A percentile compares a stretch with the other conserved stretches of the same genome.
Conservation (phyloP, 75 land plant species). For the Cryptomeria japonica region DNA sequence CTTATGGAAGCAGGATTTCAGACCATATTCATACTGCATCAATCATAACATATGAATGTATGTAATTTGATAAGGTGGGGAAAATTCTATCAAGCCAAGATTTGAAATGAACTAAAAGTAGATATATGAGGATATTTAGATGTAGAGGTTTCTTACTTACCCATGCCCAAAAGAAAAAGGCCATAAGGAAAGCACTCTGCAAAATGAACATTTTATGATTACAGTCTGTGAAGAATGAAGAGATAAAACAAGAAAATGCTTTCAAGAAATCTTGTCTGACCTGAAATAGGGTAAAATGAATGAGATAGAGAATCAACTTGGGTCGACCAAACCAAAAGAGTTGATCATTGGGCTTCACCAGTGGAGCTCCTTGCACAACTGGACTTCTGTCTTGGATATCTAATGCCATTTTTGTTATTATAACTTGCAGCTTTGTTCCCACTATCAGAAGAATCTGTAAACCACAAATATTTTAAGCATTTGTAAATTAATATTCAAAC, state of each 20-base stretch:
- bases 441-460: slow-evolving; percentile 69
- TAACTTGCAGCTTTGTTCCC: slow-evolving; percentile 84
- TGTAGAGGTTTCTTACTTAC: slow-evolving; percentile 26
- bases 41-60: background rate
- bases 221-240: background rate
- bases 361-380: slow-evolving; percentile 59
- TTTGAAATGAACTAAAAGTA: background rate
- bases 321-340: slow-evolving; percentile 90
- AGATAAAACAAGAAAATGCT: too few species aligned
- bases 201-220: background rate
- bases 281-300: slow-evolving; percentile 86
- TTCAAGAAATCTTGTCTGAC: slow-evolving; percentile 20
- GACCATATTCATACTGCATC: slow-evolving; percentile 48
- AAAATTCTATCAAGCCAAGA: background rate
- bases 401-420: slow-evolving; percentile 69
- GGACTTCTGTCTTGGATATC: slow-evolving; percentile 58
- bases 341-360: slow-evolving; percentile 60
- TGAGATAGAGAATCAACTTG: slow-evolving; percentile 54
- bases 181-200: slow-evolving; percentile 91
- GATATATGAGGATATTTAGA: background rate
- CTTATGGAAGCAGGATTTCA: slow-evolving; percentile 49
- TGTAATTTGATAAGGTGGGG: background rate
- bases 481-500: background rate
- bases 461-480: background rate
- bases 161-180: slow-evolving; percentile 85